Evolutionary conservation across 768 basidiomycete genomes (phyloP).

Genomic region (Lanmaoa rubissima): DNA sequence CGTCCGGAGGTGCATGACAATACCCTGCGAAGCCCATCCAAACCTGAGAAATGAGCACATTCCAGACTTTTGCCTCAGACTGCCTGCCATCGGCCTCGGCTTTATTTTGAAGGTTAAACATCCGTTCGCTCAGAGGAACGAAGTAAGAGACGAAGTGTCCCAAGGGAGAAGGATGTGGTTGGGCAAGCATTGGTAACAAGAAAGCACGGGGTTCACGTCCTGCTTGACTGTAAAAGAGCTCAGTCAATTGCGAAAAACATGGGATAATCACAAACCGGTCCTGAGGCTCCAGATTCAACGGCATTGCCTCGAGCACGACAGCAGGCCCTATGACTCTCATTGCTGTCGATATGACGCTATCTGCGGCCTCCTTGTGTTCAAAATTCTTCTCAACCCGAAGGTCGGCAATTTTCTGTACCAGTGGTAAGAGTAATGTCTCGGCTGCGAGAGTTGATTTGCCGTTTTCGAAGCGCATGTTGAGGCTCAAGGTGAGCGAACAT

Average conservation of each 20-base stretch:
- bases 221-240: conserved; percentile 48
- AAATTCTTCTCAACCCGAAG: conserved; percentile 78
- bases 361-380: conserved; percentile 87
- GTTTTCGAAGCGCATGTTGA: conserved; percentile 50
- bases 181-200: conserved; percentile 81
- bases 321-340: conserved; percentile 87
- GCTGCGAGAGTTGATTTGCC: conserved; percentile 53
- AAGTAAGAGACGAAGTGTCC: conserved; percentile 87
- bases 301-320: conserved; percentile 67
- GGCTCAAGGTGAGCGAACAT: conserved; percentile 62
- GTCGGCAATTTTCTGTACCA: conserved; percentile 71
- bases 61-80: conserved; percentile 94
- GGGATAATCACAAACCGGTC: conserved; percentile 55
- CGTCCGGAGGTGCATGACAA: conserved; percentile 76
- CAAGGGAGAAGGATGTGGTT: conserved; percentile 78
- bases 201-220: conserved; percentile 86
- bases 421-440: conserved; percentile 63
- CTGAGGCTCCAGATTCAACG: conserved; percentile 81
- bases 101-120: conserved; percentile 85
- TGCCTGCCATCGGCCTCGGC: conserved; percentile 70
- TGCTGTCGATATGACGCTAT: conserved; percentile 72
- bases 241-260: not conserved
- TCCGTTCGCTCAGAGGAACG: conserved; percentile 88
- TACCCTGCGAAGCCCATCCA: conserved; percentile 93
- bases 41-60: conserved; percentile 87